Conservation (phyloP, 345 rosid species). For the Sapria himalayana region DNA sequence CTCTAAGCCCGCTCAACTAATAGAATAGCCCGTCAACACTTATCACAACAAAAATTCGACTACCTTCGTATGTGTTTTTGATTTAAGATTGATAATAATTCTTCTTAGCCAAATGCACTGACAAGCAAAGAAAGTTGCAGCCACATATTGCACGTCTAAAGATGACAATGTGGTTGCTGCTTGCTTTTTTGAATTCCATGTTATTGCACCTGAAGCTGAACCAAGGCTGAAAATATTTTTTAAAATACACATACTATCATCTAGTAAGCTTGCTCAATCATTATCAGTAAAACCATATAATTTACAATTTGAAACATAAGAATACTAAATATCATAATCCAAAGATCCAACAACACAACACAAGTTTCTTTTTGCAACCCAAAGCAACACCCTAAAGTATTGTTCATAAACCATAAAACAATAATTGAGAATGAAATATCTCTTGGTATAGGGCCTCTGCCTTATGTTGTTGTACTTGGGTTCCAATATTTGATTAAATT, state of each 20-base stretch:
- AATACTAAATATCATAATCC: neutral
- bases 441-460: too few relatives aligned
- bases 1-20: too few relatives aligned
- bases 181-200: conserved; percentile 4
- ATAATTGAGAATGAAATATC: too few relatives aligned
- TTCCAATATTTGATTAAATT: too few relatives aligned
- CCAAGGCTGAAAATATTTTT: neutral
- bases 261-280: neutral
- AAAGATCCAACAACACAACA: neutral
- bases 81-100: too few relatives aligned
- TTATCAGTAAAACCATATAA: neutral
- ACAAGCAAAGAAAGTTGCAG: neutral
- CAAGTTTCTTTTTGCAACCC: neutral
- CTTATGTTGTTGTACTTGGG: too few relatives aligned
- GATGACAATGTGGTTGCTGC: neutral
- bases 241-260: neutral
- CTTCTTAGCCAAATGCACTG: conserved; percentile 2
- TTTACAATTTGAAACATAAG: neutral
- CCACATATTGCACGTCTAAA: conserved; percentile 1
- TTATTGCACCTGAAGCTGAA: neutral
- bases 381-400: too few relatives aligned
- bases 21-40: too few relatives aligned
- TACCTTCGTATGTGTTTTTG: too few relatives aligned
- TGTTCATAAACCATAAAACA: too few relatives aligned
- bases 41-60: too few relatives aligned